Conservation (phyloP, 164 flowering plant genomes). For the Cinnamomum chago region DNA sequence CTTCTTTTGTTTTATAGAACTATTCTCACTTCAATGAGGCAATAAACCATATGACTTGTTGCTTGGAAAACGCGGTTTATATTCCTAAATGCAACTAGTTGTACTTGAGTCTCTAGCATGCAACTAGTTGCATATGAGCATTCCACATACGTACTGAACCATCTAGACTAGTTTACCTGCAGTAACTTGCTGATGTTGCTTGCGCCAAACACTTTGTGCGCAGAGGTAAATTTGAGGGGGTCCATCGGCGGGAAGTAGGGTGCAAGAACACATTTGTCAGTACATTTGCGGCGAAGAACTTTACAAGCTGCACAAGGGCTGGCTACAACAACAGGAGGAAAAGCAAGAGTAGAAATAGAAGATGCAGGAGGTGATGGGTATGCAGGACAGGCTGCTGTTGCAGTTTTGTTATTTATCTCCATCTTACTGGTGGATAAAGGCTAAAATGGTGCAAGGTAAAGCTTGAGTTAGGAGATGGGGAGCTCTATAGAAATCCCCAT, state of each 20-base stretch:
- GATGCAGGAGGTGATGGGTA: slow-evolving; percentile 19
- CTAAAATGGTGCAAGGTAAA: slow-evolving; percentile 12
- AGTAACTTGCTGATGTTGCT: slow-evolving; percentile 77
- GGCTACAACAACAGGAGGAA: slow-evolving; percentile 21
- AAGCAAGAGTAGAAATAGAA: slow-evolving; percentile 12
- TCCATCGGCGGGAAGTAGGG: slow-evolving; percentile 77
- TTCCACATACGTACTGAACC: neutral
- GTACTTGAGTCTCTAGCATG: neutral
- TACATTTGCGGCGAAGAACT: slow-evolving; percentile 66
- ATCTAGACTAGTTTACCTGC: slow-evolving; percentile 41
- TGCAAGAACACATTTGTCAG: slow-evolving; percentile 61
- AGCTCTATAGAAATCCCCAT: neutral
- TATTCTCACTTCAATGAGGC: no score
- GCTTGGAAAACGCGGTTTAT: no score
- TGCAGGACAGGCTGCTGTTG: neutral
- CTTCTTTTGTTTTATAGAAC: no score
- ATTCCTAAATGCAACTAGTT: no score
- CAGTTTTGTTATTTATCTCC: slow-evolving; percentile 1
- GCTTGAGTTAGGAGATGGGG: neutral
- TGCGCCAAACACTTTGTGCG: slow-evolving; percentile 76
- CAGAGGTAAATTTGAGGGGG: slow-evolving; percentile 73
- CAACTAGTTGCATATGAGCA: neutral
- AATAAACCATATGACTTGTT: no score
- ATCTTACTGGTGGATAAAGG: slow-evolving; percentile 1
- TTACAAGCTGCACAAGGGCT: slow-evolving; percentile 83